Evolutionary conservation across 768 basidiomycete genomes (phyloP).

Genomic region (Naganishia vishniacii): DNA sequence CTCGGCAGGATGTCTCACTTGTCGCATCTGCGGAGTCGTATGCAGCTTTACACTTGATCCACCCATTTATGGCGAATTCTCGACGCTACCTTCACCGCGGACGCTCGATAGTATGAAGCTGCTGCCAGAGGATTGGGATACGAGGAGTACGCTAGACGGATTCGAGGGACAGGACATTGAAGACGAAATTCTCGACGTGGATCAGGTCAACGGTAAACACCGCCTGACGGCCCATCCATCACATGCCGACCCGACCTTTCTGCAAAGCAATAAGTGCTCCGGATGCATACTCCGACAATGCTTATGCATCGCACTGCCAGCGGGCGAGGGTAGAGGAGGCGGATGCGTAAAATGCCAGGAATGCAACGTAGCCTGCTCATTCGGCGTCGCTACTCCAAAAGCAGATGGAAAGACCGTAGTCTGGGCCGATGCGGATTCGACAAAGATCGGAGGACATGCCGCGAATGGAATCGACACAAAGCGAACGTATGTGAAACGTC

Average conservation of each 20-base stretch:
- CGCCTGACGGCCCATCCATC: background rate
- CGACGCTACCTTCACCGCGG: slow-evolving; percentile 13
- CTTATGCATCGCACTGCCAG: slow-evolving; percentile 8
- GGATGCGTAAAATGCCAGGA: slow-evolving; percentile 19
- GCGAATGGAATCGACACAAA: background rate
- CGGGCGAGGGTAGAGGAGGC: slow-evolving; percentile 11
- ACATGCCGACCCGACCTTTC: slow-evolving; percentile 13
- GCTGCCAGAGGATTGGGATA: slow-evolving; percentile 15
- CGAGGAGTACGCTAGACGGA: slow-evolving; percentile 9
- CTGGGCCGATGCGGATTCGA: slow-evolving; percentile 19
- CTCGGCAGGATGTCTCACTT: slow-evolving; percentile 19
- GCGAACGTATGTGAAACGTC: background rate
- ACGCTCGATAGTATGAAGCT: slow-evolving; percentile 13
- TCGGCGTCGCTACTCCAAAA: slow-evolving; percentile 5
- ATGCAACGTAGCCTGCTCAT: slow-evolving; percentile 14
- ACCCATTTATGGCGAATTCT: slow-evolving; percentile 8
- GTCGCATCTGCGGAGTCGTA: slow-evolving; percentile 14
- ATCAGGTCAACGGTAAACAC: background rate
- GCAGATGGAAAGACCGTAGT: slow-evolving; percentile 6
- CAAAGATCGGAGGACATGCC: background rate
- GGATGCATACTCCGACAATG: slow-evolving; percentile 14
- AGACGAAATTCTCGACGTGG: background rate
- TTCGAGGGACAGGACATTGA: slow-evolving; percentile 7
- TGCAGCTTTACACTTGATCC: slow-evolving; percentile 15
- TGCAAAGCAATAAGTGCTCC: slow-evolving; percentile 21